phyloP scores from a whole-genome alignment of 805 yeast species.

The Torulaspora gathmanii region DNA sequence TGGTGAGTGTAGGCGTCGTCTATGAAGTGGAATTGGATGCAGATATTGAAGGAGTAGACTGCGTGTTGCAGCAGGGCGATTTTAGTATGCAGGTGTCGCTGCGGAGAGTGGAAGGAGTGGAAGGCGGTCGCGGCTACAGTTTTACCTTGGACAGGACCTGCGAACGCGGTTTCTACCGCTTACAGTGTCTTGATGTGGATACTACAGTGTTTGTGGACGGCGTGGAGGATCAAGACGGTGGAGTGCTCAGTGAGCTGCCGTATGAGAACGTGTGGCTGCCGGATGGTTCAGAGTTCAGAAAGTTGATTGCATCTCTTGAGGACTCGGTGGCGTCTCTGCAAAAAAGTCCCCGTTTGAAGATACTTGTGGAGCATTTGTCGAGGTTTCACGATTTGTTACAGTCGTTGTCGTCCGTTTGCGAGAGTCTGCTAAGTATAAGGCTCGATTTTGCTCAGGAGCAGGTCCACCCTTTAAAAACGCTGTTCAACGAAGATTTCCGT shows the following conservation, averaged over 20 bases:
- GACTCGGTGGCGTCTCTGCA: constrained; percentile 2
- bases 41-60: not conserved
- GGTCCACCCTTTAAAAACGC: constrained; percentile 5
- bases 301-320: constrained; percentile 1
- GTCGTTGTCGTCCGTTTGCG: constrained; percentile 1
- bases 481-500: constrained; percentile 5
- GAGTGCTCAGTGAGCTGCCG: not conserved
- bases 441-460: not conserved
- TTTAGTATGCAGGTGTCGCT: not conserved
- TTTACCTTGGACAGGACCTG: constrained; percentile 1
- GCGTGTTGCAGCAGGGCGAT: not conserved
- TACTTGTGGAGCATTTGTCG: constrained; percentile 1
- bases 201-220: not conserved
- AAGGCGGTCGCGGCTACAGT: not conserved
- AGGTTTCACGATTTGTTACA: constrained; percentile 4
- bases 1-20: not conserved
- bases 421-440: not conserved
- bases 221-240: not conserved
- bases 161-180: constrained; percentile 3
- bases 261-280: constrained; percentile 7
- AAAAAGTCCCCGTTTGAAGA: constrained; percentile 4
- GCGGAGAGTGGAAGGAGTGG: not conserved
- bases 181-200: constrained; percentile 3
- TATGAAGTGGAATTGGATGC: not conserved
- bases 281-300: constrained; percentile 8